These are phyloP conservation scores for Biscogniauxia sp. DNA, from an alignment of 2,329 filamentous ascomycete species.

Conservation along the genomic window DNA sequence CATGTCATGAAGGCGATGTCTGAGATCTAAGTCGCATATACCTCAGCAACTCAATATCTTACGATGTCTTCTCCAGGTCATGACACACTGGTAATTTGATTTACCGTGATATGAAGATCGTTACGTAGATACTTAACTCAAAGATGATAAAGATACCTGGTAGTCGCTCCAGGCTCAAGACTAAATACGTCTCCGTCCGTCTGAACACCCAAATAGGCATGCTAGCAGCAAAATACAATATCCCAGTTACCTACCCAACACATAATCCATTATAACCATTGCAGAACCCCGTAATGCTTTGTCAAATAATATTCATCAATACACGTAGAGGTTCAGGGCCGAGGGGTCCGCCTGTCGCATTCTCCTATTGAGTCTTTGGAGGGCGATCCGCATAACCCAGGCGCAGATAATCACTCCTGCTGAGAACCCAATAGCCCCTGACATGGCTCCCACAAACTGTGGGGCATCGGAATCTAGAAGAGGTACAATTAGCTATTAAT, in stretches of 20 bases:
- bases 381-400: conserved; percentile 12
- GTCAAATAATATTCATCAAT: conserved; percentile 3
- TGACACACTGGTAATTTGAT: too few relatives aligned
- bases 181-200: too few relatives aligned
- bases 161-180: too few relatives aligned
- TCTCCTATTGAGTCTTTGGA: conserved; percentile 16
- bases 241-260: neutral
- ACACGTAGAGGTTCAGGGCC: conserved; percentile 15
- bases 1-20: conserved; percentile 36
- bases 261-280: neutral
- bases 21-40: neutral
- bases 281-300: neutral
- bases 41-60: too few relatives aligned
- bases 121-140: too few relatives aligned
- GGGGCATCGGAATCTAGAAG: conserved; percentile 5
- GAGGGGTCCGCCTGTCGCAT: conserved; percentile 11
- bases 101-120: too few relatives aligned
- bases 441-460: conserved; percentile 7
- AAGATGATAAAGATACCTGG: too few relatives aligned
- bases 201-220: neutral
- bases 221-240: neutral
- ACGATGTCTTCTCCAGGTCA: neutral
- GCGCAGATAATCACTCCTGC: conserved; percentile 12
- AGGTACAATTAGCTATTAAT: neutral
- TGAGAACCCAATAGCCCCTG: conserved; percentile 16